Conservation (phyloP, 2,329 filamentous ascomycete genomes). For the Ophiostoma australiae region DNA sequence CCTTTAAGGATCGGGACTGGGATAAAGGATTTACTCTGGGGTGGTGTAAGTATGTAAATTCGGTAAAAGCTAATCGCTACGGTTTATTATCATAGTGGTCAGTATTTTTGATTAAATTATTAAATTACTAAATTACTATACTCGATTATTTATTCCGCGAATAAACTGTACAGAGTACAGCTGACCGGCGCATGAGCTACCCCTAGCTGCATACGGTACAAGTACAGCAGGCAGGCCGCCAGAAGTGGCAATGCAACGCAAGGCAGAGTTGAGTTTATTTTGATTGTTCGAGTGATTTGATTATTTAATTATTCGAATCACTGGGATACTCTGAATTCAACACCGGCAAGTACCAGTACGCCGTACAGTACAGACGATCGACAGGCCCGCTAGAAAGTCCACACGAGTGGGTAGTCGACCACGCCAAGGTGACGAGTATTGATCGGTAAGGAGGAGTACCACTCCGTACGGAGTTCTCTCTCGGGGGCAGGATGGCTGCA, state of each 20-base stretch:
- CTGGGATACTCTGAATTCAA: neutral
- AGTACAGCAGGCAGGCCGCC: no score
- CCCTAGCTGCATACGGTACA: neutral
- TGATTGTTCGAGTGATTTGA: no score
- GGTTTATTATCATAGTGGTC: no score
- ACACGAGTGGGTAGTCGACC: neutral
- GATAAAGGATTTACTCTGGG: slow-evolving; percentile 2
- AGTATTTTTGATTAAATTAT: neutral
- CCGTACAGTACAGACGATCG: neutral
- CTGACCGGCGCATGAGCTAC: neutral
- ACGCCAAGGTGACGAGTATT: neutral
- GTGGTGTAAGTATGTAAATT: neutral
- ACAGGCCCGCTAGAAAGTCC: neutral
- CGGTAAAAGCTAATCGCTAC: no score
- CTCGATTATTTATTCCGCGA: neutral
- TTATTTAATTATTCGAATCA: no score
- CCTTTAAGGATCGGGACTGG: neutral
- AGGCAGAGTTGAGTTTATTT: neutral
- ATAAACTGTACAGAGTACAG: neutral
- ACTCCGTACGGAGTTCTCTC: no score
- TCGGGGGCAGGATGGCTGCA: no score
- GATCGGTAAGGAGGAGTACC: neutral
- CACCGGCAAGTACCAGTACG: neutral
- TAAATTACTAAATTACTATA: neutral
- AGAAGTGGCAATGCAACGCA: neutral